Base-by-base conservation (phyloP, 2,329 filamentous ascomycete genomes). In the Fusarium transvaalense region DNA sequence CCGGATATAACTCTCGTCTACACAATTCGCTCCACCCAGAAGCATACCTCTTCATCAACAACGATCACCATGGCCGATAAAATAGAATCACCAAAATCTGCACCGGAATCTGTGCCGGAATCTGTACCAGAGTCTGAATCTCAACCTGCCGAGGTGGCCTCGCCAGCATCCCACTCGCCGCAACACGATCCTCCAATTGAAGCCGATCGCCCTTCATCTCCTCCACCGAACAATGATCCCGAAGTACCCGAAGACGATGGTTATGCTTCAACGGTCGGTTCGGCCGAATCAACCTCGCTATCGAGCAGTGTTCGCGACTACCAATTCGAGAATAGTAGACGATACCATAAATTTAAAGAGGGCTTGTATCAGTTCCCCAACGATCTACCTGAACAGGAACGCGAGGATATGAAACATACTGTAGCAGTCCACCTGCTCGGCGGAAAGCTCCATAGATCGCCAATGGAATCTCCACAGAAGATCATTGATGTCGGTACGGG, bases 361-460 rank as follows among this genome's bases (percentile, higher is more conserved):
- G 80, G 81, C 6, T 66, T 76, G 2, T 80, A 80, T 35, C 74
- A 76, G 29, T 78, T 80, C 56, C 79, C 79, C 17, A 82, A 83
- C 59, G 82, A 84, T 54, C 78, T 82, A n/a, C 67, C 74, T 5
- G 82, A 84, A 64, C 82, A 82, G 65, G 80, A 80, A 62, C 72
- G 82, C 23, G 81, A 83, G 66, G 79, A 79, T 58, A 82, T 80
- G 77, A 77, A 80, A 60, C 80, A 83, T 52, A 78, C 79, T 23
- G 78, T 81, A 69, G 66, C 78, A 5, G 67, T 82, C 25, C 68
- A 74, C 38, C 56, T 81, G 7, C 74, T 77, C 14, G 76, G 78
- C 3, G 80, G 78, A 1, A 73, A 75, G 48, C 76, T 85, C 15
- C 80, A 81, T 56, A 77, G 79, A 53, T 78, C 82, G 29, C 83